These are phyloP conservation scores for Cyclostephanos tholiformis DNA, from an alignment of 108 stramenopile genomes.

Conservation along the genomic window DNA sequence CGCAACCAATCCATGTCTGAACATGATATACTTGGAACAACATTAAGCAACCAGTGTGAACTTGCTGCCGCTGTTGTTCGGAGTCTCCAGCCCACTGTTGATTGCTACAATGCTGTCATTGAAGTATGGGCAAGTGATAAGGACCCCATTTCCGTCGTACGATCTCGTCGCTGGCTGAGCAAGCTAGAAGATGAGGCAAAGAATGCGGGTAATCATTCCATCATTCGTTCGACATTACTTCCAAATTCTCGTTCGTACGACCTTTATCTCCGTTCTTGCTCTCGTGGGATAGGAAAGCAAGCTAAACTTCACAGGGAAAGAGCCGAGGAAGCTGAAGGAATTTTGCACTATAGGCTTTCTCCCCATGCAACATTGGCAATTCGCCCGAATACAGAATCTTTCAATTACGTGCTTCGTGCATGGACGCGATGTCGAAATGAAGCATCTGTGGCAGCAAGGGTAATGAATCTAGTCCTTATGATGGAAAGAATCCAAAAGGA, in stretches of 20 bases:
- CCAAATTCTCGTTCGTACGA: conserved; percentile 73
- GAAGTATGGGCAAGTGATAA: conserved; percentile 74
- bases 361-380: conserved; percentile 38
- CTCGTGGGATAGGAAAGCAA: conserved; percentile 61
- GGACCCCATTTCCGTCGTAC: conserved; percentile 51
- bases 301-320: conserved; percentile 32
- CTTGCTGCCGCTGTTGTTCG: conserved; percentile 22
- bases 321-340: conserved; percentile 55
- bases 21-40: background rate
- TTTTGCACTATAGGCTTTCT: conserved; percentile 45
- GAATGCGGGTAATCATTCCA: conserved; percentile 6
- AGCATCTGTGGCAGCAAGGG: conserved; percentile 38
- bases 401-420: conserved; percentile 77
- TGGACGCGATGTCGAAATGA: conserved; percentile 72
- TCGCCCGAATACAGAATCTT: conserved; percentile 70
- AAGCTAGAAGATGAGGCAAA: conserved; percentile 41
- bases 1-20: conserved; percentile 8
- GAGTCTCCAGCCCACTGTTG: conserved; percentile 49
- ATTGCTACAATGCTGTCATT: conserved; percentile 75
- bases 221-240: conserved; percentile 7
- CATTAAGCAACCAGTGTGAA: conserved; percentile 4
- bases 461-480: conserved; percentile 51
- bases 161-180: conserved; percentile 78
- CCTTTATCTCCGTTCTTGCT: conserved; percentile 68
- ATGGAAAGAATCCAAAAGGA: conserved; percentile 69